Evolutionary conservation across 139 green algal species (phyloP), one percentile per base, ranked within the genome.

Genomic region (Coelastrella sp.): DNA sequence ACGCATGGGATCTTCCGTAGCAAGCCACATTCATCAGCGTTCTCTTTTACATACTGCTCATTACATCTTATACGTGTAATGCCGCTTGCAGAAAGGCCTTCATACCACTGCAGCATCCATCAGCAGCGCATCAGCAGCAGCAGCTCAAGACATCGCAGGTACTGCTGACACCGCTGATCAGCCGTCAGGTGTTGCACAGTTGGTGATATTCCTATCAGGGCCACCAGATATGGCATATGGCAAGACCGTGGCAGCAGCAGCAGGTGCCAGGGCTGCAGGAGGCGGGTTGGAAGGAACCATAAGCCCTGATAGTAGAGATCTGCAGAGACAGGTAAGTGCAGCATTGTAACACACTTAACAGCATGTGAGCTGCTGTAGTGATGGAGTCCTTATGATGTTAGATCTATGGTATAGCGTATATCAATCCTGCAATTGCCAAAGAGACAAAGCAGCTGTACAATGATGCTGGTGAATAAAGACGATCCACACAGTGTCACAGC

Each of bases 211-310:
- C 40, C 32, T 79, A 13, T 86, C 85, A 80, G 88, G 94, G 0
- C 85, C 92, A 0, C 94, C 95, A 21, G 90, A 97, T 78, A 76
- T 80, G 3, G 95, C 91, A 0, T 45, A 86, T 1, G 94, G 94
- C 57, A 76, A 62, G 60, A 76, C 79, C 1, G 75, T 82, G 25
- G 75, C 75, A 8, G 35, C 59, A 38, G 37, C 35, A 69, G 35
- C 59, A 21, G 41, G 32, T 63, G 38, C 40, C 64, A 72, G 71
- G 41, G 19, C 8, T 17, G 25, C 23, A 32, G 53, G n/a, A 57
- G 51, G 34, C 2, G 41, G n/a, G 5, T 4, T 60, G 13, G 69
- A 43, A 40, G 38, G 69, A 0, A 57, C 53, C 8, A 53, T 71
- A 23, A 53, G 53, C 35, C 53, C 75, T 34, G 75, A 41, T 32